Evolutionary conservation across 257 asterid species (phyloP).

Genomic region (Penstemon newberryi): DNA sequence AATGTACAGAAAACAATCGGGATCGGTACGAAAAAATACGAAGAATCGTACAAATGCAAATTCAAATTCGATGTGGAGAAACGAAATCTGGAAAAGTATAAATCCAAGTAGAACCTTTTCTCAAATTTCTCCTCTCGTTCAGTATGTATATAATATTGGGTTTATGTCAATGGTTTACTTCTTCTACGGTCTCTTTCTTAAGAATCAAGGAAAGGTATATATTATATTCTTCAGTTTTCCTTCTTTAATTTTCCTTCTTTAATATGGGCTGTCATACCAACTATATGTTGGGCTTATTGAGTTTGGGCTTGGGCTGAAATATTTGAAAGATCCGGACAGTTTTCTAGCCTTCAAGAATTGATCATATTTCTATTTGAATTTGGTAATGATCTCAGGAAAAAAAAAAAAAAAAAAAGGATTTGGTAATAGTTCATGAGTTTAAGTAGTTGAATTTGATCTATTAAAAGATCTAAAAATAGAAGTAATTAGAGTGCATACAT

Average conservation of each 20-base stretch:
- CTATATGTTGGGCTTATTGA: background rate
- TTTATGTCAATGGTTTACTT: background rate
- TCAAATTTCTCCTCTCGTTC: background rate
- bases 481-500: no score
- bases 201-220: background rate
- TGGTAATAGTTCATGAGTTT: no score
- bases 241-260: no score
- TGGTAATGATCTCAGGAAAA: no score
- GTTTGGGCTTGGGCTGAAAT: background rate
- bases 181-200: background rate
- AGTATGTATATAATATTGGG: background rate
- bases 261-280: no score
- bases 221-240: no score
- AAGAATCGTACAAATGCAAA: background rate
- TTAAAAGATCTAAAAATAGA: no score
- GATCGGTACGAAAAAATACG: background rate
- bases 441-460: no score
- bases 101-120: background rate
- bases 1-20: background rate
- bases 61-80: no score
- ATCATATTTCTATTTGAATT: no score
- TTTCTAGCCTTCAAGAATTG: background rate
- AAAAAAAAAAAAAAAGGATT: no score
- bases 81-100: no score
- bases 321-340: background rate